Evolutionary conservation across 176 grass and related monocot genomes (phyloP).

Genomic region (Leersia perrieri): DNA sequence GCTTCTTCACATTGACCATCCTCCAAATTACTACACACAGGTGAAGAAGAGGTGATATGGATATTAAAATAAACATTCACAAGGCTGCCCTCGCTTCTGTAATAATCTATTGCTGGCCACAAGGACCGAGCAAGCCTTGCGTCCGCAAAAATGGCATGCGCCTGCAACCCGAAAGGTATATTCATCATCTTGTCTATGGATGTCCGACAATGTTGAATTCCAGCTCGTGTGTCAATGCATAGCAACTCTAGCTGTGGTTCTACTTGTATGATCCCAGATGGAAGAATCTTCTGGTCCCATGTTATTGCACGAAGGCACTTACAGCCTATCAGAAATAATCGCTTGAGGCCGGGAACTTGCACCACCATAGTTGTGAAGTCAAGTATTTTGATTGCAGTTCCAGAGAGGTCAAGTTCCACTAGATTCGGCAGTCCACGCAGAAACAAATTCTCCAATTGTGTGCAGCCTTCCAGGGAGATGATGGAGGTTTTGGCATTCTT

Average conservation of each 20-base stretch:
- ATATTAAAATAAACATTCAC: background rate
- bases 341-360: background rate
- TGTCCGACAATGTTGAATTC: background rate
- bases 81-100: fast-evolving
- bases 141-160: background rate
- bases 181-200: too few relatives aligned
- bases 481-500: too few relatives aligned
- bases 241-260: background rate
- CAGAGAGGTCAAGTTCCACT: background rate
- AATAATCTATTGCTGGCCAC: background rate
- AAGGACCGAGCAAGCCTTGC: background rate
- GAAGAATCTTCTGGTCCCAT: background rate
- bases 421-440: background rate
- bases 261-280: too few relatives aligned
- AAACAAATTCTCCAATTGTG: background rate
- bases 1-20: background rate
- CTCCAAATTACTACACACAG: too few relatives aligned
- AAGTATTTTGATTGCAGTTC: conserved; percentile 11
- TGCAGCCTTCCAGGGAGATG: background rate
- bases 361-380: background rate
- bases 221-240: background rate
- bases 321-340: background rate
- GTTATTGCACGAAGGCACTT: too few relatives aligned
- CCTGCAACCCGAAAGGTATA: too few relatives aligned
- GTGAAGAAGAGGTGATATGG: background rate